Conservation (phyloP, 2,329 filamentous ascomycete species). For the Aspergillus sp. region DNA sequence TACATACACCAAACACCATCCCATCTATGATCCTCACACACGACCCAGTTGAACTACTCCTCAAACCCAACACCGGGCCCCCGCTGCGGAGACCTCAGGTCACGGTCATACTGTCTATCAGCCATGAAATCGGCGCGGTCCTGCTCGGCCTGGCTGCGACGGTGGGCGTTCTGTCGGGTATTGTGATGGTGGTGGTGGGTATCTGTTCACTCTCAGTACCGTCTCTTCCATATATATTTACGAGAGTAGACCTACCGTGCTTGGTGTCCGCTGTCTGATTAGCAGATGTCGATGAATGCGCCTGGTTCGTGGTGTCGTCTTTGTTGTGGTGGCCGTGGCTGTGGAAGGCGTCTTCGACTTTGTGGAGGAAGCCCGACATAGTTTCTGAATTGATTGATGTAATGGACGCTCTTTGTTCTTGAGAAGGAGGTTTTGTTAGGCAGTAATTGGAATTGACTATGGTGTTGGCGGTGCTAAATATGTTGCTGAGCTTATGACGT, state of each 20-base stretch:
- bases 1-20: too few species aligned
- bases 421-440: too few species aligned
- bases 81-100: background rate
- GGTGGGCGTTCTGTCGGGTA: background rate
- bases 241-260: background rate
- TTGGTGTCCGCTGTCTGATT: background rate
- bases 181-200: background rate
- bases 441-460: too few species aligned
- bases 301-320: background rate
- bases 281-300: background rate
- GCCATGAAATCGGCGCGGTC: background rate
- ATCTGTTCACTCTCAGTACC: background rate
- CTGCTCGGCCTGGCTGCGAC: conserved; percentile 1
- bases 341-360: background rate
- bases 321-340: background rate
- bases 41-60: background rate
- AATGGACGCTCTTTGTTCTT: too few species aligned
- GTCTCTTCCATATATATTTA: too few species aligned
- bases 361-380: background rate
- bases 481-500: too few species aligned
- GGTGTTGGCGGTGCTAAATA: too few species aligned
- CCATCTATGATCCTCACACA: too few species aligned
- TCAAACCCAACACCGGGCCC: background rate
- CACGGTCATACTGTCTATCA: background rate
- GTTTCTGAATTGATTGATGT: too few species aligned